These are phyloP conservation scores for Fusarium virguliforme DNA, from an alignment of 2,329 filamentous ascomycete species.

Conservation along the genomic window DNA sequence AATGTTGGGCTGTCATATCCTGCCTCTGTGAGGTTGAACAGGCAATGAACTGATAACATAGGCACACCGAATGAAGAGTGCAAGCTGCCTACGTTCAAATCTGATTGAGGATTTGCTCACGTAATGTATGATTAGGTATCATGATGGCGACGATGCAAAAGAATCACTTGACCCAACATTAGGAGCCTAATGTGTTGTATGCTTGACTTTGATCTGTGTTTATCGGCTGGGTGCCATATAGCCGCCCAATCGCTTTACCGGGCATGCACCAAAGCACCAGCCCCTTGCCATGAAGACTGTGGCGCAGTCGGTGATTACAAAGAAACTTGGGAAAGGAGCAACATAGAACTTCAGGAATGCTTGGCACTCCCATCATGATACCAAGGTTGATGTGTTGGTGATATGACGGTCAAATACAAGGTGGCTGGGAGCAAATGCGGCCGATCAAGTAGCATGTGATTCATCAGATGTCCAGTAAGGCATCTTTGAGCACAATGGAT, in stretches of 20 bases:
- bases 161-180: neutral
- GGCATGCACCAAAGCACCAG: no score
- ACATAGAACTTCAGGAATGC: neutral
- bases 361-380: conserved; percentile 5
- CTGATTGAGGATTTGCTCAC: neutral
- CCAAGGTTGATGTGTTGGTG: neutral
- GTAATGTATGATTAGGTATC: conserved; percentile 9
- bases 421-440: neutral
- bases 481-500: neutral
- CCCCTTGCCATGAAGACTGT: neutral
- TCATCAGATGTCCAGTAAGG: neutral
- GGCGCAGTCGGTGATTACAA: conserved; percentile 22
- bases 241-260: no score
- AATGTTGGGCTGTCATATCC: conserved; percentile 89
- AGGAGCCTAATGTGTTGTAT: conserved; percentile 10
- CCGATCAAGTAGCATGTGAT: neutral
- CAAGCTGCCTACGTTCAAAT: neutral
- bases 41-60: conserved; percentile 9
- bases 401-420: neutral
- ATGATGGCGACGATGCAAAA: conserved; percentile 6
- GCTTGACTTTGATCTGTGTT: neutral
- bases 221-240: no score
- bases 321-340: conserved; percentile 3
- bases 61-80: neutral
- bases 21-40: conserved; percentile 73